Evolutionary conservation across 2,329 filamentous ascomycete genomes (phyloP).

Genomic region (Aspergillus japonicus): DNA sequence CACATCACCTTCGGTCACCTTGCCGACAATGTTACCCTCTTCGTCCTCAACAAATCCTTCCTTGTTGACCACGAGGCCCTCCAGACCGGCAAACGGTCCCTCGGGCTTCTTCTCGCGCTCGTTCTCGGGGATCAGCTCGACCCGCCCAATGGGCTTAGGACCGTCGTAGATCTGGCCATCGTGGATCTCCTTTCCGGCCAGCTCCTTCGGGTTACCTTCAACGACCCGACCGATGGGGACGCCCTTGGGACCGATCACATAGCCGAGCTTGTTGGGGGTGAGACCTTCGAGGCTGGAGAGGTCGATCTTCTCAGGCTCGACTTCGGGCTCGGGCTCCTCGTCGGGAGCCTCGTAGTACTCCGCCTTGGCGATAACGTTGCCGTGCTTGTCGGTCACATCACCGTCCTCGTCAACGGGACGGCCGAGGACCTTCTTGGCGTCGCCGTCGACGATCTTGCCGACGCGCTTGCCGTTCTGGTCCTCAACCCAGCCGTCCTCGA

Average conservation of each 20-base stretch:
- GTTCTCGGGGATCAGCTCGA: constrained; percentile 58
- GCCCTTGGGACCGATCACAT: constrained; percentile 54
- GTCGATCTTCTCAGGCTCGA: constrained; percentile 46
- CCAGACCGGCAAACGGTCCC: constrained; percentile 58
- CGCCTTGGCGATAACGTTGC: constrained; percentile 61
- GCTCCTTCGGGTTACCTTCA: constrained; percentile 57
- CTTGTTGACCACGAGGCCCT: constrained; percentile 57
- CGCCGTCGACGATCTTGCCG: constrained; percentile 57
- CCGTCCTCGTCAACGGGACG: constrained; percentile 61
- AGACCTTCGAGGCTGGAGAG: constrained; percentile 56
- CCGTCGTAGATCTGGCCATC: constrained; percentile 57
- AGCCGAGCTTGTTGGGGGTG: constrained; percentile 58
- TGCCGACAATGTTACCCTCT: constrained; percentile 74
- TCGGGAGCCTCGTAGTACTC: constrained; percentile 52
- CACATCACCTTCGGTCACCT: constrained; percentile 67
- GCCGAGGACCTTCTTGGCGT: constrained; percentile 60
- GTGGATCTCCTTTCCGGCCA: constrained; percentile 57
- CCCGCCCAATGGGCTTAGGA: constrained; percentile 57
- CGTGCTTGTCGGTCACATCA: constrained; percentile 61
- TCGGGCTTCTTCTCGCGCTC: constrained; percentile 57
- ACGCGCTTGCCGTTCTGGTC: constrained; percentile 50
- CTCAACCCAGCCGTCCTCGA: constrained; percentile 49
- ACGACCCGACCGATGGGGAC: constrained; percentile 58
- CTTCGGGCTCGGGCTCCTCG: constrained; percentile 44
- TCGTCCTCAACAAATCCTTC: constrained; percentile 67